Evolutionary conservation across 2,329 filamentous ascomycete species (phyloP).

Genomic region (Phialophora tarda): DNA sequence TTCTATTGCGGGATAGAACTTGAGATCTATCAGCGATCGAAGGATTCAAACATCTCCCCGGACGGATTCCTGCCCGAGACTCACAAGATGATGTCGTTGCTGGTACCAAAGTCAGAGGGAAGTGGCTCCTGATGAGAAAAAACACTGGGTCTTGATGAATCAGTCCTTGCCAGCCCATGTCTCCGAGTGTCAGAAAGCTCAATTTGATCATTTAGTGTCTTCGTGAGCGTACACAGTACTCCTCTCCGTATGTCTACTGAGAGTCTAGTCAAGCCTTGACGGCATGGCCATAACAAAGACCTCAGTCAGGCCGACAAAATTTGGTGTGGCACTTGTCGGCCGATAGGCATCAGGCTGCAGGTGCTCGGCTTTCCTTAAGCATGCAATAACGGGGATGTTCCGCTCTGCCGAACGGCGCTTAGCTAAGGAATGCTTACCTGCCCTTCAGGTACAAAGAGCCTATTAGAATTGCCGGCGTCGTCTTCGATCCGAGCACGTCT

Average conservation of each 20-base stretch:
- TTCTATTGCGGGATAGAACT: not conserved
- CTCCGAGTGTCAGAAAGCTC: not conserved
- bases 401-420: constrained; percentile 9
- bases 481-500: constrained; percentile 11
- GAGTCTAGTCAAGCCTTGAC: not conserved
- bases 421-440: constrained; percentile 7
- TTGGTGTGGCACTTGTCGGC: not conserved
- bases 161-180: not conserved
- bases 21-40: not conserved
- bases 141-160: not conserved
- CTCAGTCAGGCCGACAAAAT: not conserved
- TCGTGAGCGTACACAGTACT: not conserved
- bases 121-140: not conserved
- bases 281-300: not conserved
- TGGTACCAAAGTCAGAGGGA: not conserved
- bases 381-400: constrained; percentile 11
- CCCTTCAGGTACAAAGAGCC: not conserved
- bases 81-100: not conserved
- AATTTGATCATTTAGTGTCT: not conserved
- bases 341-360: not conserved
- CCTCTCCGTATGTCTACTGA: not conserved
- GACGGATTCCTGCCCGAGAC: not conserved
- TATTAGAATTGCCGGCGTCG: not conserved
- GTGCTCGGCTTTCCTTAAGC: not conserved
- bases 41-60: not conserved